Evolutionary conservation across 495 filamentous ascomycete species (phyloP), one percentile per base, ranked within the genome.

Genomic region (Oidiodendron maius): DNA sequence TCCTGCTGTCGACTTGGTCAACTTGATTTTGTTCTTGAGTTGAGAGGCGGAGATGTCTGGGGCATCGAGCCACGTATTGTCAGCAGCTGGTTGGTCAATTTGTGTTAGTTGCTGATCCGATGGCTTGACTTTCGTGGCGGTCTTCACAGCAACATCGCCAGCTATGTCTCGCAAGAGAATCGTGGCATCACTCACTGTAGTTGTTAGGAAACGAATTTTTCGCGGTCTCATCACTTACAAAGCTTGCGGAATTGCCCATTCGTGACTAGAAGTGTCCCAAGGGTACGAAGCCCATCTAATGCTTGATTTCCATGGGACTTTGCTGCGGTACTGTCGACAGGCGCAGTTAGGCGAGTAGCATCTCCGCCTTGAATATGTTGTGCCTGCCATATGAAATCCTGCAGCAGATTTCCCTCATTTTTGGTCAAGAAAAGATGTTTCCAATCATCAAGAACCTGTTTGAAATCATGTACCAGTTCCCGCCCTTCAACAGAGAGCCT

Each of bases 171-270:
- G 86, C 28, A 93, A 59, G 17, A 98, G 71, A 39, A 89, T 70
- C 25, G 76, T 79, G n/a, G 87, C 86, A 72, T 98, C 93, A 44
- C 76, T 89, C 50, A 98, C 88, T 93, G 51, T 15, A 50, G 15
- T 20, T 48, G 44, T 72, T 61, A 74, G 66, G 10, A 20, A 38
- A 38, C 20, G 13, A 17, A 22, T n/a, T n/a, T n/a, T n/a, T n/a
- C n/a, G n/a, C n/a, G n/a, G n/a, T n/a, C n/a, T n/a, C n/a, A n/a
- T 3, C 6, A 83, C 87, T 65, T 74, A 93, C 88, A 67, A 17
- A 96, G 79, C 72, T 96, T 96, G 39, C 90, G 78, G 72, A 96
- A 96, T 69, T 96, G 91, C 50, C 93, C 94, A 54, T 98, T 98
- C 50, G 90, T 91, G 62, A 97, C 84, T 52, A 98, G 69, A 39